Evolutionary conservation across 345 rosid genomes (phyloP).

Genomic region (Moricandia moricandioides): DNA sequence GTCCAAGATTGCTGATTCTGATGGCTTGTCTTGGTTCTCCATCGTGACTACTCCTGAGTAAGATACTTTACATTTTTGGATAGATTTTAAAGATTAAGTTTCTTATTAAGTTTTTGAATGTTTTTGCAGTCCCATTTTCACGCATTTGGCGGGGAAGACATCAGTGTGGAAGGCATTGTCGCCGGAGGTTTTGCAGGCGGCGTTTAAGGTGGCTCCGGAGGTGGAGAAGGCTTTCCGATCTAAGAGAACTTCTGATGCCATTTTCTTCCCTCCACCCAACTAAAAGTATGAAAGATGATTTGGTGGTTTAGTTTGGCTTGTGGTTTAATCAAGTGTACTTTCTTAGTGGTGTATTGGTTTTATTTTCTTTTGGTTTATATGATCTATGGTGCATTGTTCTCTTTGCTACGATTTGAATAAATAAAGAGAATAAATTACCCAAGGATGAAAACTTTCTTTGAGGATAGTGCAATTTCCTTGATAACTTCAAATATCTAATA

Average conservation of each 20-base stretch:
- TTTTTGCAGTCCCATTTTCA: slow-evolving; percentile 70
- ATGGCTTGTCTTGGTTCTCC: slow-evolving; percentile 87
- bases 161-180: slow-evolving; percentile 84
- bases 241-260: slow-evolving; percentile 68
- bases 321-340: background rate
- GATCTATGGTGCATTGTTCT: background rate
- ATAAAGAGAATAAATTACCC: background rate
- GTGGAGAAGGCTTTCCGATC: slow-evolving; percentile 66
- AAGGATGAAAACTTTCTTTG: slow-evolving; percentile 10
- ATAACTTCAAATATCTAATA: background rate
- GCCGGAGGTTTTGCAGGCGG: slow-evolving; percentile 69
- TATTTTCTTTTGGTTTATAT: background rate
- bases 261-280: slow-evolving; percentile 82
- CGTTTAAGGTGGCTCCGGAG: slow-evolving; percentile 61
- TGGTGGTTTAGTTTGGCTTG: slow-evolving; percentile 8
- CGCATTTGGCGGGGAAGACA: slow-evolving; percentile 86
- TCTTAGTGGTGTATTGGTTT: background rate
- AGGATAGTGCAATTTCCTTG: background rate
- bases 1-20: slow-evolving; percentile 77
- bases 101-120: background rate
- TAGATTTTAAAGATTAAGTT: background rate
- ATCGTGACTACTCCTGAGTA: slow-evolving; percentile 89
- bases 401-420: background rate
- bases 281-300: background rate
- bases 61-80: slow-evolving; percentile 1